Evolutionary conservation across 202 grass and related monocot species (phyloP).

Genomic region (Digitaria exilis): DNA sequence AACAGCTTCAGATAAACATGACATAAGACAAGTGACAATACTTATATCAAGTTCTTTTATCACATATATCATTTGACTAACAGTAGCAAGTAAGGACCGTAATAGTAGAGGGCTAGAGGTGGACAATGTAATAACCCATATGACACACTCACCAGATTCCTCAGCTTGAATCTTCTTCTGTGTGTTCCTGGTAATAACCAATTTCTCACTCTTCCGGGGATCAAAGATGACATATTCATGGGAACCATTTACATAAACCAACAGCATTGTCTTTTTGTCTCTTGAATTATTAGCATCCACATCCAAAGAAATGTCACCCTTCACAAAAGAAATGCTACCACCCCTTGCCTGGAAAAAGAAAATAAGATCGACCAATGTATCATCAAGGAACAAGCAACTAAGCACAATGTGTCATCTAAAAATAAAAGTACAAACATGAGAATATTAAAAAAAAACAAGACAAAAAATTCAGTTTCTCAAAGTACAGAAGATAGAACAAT

Average conservation of each 20-base stretch:
- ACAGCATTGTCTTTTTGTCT: constrained; percentile 32
- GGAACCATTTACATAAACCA: constrained; percentile 74
- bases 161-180: constrained; percentile 50
- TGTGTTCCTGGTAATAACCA: constrained; percentile 32
- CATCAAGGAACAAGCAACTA: not conserved
- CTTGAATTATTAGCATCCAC: constrained; percentile 30
- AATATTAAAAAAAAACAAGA: not conserved
- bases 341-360: constrained; percentile 63
- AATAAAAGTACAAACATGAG: not conserved
- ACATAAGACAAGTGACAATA: not conserved
- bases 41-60: not conserved
- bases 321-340: constrained; percentile 74
- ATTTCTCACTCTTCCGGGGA: constrained; percentile 58
- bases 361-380: constrained; percentile 16
- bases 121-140: constrained; percentile 12
- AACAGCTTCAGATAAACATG: not conserved
- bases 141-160: constrained; percentile 56
- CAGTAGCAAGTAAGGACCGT: not conserved
- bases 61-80: not conserved
- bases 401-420: not conserved
- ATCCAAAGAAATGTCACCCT: constrained; percentile 35
- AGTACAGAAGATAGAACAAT: not conserved
- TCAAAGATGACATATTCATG: constrained; percentile 87
- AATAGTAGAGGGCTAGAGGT: too few species aligned
- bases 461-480: not conserved